Conservation (phyloP, 208 protist species). For the Leishmania gerbilli region DNA sequence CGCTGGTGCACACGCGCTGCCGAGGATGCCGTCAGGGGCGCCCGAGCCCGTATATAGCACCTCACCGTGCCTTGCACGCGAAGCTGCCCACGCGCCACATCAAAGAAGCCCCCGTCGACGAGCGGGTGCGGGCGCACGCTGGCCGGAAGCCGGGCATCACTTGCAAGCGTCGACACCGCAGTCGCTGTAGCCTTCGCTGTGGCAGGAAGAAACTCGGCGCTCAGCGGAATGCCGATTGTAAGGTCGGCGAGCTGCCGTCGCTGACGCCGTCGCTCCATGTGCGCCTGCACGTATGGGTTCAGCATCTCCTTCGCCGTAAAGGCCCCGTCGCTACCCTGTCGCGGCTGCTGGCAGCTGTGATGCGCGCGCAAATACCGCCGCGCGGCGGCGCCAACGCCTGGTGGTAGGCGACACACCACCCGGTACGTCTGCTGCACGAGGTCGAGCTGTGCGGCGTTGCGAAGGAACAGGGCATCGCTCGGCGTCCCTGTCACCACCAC, state of each 20-base stretch:
- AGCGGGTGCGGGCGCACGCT: slow-evolving; percentile 29
- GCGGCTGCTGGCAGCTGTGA: background rate
- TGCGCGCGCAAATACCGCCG: slow-evolving; percentile 5
- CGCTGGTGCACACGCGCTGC: slow-evolving; percentile 17
- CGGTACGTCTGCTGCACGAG: slow-evolving; percentile 64
- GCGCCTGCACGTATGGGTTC: slow-evolving; percentile 46
- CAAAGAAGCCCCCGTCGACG: slow-evolving; percentile 37
- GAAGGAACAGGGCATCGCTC: slow-evolving; percentile 58
- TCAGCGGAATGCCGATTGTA: slow-evolving; percentile 18
- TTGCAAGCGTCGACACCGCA: background rate
- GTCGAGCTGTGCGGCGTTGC: slow-evolving; percentile 58
- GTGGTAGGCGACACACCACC: slow-evolving; percentile 68
- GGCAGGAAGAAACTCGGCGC: background rate
- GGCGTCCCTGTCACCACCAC: slow-evolving; percentile 44
- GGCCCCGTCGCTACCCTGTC: background rate
- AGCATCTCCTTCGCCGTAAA: background rate
- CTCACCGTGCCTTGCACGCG: slow-evolving; percentile 19
- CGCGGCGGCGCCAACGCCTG: slow-evolving; percentile 33
- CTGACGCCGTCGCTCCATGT: slow-evolving; percentile 18
- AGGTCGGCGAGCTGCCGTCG: background rate
- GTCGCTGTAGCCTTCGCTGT: background rate
- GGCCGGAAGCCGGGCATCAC: slow-evolving; percentile 5
- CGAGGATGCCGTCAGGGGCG: slow-evolving; percentile 24
- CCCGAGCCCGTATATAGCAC: slow-evolving; percentile 18
- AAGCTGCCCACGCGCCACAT: slow-evolving; percentile 28